Evolutionary conservation across 2,329 filamentous ascomycete genomes (phyloP), one percentile per base, ranked within the genome.

Genomic region (Calonectria honghensis): DNA sequence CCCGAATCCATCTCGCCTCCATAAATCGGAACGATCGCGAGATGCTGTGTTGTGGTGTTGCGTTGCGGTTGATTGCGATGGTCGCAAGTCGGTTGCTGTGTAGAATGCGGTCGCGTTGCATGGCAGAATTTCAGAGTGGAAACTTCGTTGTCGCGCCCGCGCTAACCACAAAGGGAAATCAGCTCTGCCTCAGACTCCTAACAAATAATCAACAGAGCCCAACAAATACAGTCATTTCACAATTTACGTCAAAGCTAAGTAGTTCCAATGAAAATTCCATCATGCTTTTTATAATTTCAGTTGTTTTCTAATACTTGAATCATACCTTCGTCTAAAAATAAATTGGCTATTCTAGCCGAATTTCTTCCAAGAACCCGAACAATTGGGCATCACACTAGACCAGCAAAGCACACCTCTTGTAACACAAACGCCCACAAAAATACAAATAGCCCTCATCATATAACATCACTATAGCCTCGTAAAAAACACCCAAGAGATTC

Each of bases 1-100:
- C 88, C 85, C 81, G 89, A 88, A 82, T 90, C 91, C 93, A 95
- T 95, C 83, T 89, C 91, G 88, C 89, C 88, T 89, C 92, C 93
- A 94, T 94, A 77, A 78, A 83, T 78, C 78, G 79, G 73, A 67
- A 80, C 75, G 74, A 76, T 71, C 57, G 74, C 71, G 74, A 72
- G 61, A 59, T 68, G 65, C 59, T 71, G 65, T 68, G 71, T 70
- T 72, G 71, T 75, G 72, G 68, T 66, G 72, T 61, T 73, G 66
- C 61, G 31, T 52, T 63, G 75, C 61, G 72, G 70, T 70, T 73
- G 66, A 73, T 68, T 76, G 71, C 73, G 76, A 75, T 78, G 79
- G 79, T 72, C 79, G 81, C 81, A 82, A 80, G 73, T 74, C 76
- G 67, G 73, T 78, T 78, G 78, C 73, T 73, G 66, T 70, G 74